Evolutionary conservation across 805 yeast genomes (phyloP).

Genomic region (Kuraishia capsulata): DNA sequence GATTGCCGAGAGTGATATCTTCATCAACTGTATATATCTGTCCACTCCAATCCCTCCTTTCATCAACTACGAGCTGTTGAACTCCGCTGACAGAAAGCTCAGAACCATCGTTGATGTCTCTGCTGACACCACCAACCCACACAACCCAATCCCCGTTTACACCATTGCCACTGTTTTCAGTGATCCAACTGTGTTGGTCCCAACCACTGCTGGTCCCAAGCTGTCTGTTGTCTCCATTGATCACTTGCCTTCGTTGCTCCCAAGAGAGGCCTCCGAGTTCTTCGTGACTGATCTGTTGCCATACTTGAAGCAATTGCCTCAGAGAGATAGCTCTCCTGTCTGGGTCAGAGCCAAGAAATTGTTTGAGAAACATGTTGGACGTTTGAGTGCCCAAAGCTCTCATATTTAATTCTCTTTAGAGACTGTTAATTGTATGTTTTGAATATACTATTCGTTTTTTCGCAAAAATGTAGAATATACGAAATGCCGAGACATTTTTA

Average conservation of each 20-base stretch:
- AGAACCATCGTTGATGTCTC: conserved; percentile 95
- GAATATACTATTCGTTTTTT: too few relatives aligned
- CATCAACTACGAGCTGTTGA: conserved; percentile 59
- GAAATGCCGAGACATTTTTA: too few relatives aligned
- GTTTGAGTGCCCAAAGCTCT: too few relatives aligned
- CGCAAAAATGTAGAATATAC: too few relatives aligned
- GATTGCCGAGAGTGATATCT: conserved; percentile 80
- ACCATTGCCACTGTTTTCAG: conserved; percentile 81
- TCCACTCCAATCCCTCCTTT: conserved; percentile 93
- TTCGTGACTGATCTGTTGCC: conserved; percentile 86
- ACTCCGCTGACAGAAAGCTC: conserved; percentile 60
- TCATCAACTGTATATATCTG: conserved; percentile 92
- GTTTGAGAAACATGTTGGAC: conserved; percentile 76
- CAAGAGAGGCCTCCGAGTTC: conserved; percentile 94
- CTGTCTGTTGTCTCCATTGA: conserved; percentile 91
- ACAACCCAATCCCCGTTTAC: conserved; percentile 96
- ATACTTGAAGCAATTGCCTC: conserved; percentile 73
- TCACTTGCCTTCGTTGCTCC: conserved; percentile 90
- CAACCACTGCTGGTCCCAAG: conserved; percentile 72
- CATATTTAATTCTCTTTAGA: too few relatives aligned
- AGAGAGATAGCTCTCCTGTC: conserved; percentile 76
- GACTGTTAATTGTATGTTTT: too few relatives aligned
- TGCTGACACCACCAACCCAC: conserved; percentile 98
- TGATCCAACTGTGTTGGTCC: conserved; percentile 83
- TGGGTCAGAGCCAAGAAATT: conserved; percentile 86